A percentile compares a stretch with the other conserved stretches of the same genome.
Conservation (phyloP, 768 basidiomycete species). For the Psilocybe cyanescens region DNA sequence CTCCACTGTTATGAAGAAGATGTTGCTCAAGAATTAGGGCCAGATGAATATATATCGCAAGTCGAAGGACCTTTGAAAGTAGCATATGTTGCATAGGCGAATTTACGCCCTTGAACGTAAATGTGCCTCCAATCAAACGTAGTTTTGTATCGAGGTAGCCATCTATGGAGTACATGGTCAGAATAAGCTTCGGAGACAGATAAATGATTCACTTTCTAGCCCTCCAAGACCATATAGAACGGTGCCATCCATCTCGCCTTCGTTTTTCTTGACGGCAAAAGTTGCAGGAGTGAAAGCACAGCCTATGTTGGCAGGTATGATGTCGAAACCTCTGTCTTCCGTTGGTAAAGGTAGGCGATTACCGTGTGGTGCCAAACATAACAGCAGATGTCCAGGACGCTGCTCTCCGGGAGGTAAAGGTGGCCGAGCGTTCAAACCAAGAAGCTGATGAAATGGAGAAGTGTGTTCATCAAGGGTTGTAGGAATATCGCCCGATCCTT, state of each 20-base stretch:
- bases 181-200: not conserved
- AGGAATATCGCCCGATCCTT: not conserved
- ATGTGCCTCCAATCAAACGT: slow-evolving; percentile 64
- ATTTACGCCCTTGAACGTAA: slow-evolving; percentile 51
- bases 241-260: slow-evolving; percentile 29
- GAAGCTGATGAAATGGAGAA: slow-evolving; percentile 25
- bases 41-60: slow-evolving; percentile 57
- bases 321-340: slow-evolving; percentile 45
- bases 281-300: slow-evolving; percentile 49
- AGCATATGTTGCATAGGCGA: slow-evolving; percentile 44
- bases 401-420: slow-evolving; percentile 28
- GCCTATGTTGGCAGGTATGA: slow-evolving; percentile 38
- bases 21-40: slow-evolving; percentile 67
- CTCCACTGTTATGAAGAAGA: slow-evolving; percentile 51
- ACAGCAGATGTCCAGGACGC: slow-evolving; percentile 48
- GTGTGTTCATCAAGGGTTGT: slow-evolving; percentile 17
- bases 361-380: slow-evolving; percentile 51
- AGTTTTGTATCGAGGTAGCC: slow-evolving; percentile 14
- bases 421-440: slow-evolving; percentile 26
- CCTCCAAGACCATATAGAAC: slow-evolving; percentile 56
- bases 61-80: slow-evolving; percentile 52
- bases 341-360: slow-evolving; percentile 29
- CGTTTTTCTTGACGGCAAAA: slow-evolving; percentile 41
- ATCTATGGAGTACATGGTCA: slow-evolving; percentile 12
- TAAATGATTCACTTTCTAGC: slow-evolving; percentile 47